Base-by-base conservation (phyloP, 208 protist species). In the Blechomonas ayalai region DNA sequence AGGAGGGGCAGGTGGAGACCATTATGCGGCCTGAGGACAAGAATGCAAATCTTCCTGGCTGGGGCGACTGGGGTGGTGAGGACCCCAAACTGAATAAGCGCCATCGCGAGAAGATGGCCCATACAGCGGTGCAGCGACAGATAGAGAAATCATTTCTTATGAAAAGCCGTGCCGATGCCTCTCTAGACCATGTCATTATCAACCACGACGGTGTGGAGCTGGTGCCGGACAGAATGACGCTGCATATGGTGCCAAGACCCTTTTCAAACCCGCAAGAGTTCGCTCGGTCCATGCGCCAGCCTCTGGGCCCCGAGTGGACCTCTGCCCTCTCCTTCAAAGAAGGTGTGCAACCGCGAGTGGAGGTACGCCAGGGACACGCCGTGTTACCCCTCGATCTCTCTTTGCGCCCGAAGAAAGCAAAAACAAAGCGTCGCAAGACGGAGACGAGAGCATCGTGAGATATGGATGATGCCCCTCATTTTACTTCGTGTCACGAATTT, bases 11-110 rank as follows among this genome's bases (percentile, higher is more conserved):
- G 45, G 82, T 96, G 18, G 76, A 91, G 36, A 73, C 59, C 13
- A 82, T 93, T 31, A 85, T 92, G 72, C 73, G 76, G 29, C 85
- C 85, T 7, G 65, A 82, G 7, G 90, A 96, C 62, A 69, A 63
- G 38, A 95, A 94, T 51, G 67, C 74, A 22, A 81, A 59, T 18
- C 67, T 96, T 1, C 90, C 90, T 13, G 90, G 90, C 18, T 96
- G 90, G 90, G 86, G 86, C 23, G 90, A 96, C 65, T 96, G 90
- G 90, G 90, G 90, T 37, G 90, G 90, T 16, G 62, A 82, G 24
- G 80, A 93, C 53, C 56, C 54, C 6, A 36, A 63, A 20, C 75
- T 96, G 8, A 96, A 95, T 65, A 52, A 59, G 35, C 73, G 58
- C 4, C 82, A 92, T 31, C 72, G 82, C 31, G 84, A 70, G 33